These are phyloP conservation scores for Stevia rebaudiana DNA, from an alignment of 140 eudicot genomes.

Conservation along the genomic window DNA sequence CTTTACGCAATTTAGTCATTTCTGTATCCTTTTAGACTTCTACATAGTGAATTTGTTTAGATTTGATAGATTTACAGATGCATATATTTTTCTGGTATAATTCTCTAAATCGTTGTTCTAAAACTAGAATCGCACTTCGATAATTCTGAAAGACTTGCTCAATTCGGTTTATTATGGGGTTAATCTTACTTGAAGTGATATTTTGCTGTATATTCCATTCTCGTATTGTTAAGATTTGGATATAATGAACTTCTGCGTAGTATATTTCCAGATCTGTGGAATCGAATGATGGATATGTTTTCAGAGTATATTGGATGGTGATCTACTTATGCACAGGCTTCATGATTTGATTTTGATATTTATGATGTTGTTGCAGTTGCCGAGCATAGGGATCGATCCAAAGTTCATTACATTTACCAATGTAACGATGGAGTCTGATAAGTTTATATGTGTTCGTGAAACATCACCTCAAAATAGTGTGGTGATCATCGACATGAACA, in stretches of 20 bases:
- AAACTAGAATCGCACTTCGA: constrained; percentile 1
- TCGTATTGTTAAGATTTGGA: constrained; percentile 3
- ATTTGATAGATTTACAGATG: constrained; percentile 18
- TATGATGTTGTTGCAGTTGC: constrained; percentile 56
- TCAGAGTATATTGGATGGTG: background rate
- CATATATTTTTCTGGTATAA: background rate
- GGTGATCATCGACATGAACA: constrained; percentile 86
- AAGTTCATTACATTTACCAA: constrained; percentile 97
- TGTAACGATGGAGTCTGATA: constrained; percentile 98
- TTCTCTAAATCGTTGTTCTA: background rate
- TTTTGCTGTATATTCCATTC: constrained; percentile 5
- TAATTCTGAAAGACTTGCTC: constrained; percentile 8
- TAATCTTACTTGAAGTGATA: constrained; percentile 2
- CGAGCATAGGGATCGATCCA: constrained; percentile 85
- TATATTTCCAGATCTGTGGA: constrained; percentile 35
- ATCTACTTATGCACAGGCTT: constrained; percentile 5
- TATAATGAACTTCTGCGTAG: background rate
- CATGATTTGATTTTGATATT: constrained; percentile 14
- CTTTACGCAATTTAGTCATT: constrained; percentile 11
- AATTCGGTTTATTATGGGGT: constrained; percentile 20
- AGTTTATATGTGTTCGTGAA: constrained; percentile 95
- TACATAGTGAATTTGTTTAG: background rate
- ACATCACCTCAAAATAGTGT: constrained; percentile 93
- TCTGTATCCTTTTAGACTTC: constrained; percentile 2
- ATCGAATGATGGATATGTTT: background rate